Percentiles rank a stretch among this genome's conserved stretches.
Conservation (phyloP, 352 stramenopile species). For the Discostella stelligera region DNA sequence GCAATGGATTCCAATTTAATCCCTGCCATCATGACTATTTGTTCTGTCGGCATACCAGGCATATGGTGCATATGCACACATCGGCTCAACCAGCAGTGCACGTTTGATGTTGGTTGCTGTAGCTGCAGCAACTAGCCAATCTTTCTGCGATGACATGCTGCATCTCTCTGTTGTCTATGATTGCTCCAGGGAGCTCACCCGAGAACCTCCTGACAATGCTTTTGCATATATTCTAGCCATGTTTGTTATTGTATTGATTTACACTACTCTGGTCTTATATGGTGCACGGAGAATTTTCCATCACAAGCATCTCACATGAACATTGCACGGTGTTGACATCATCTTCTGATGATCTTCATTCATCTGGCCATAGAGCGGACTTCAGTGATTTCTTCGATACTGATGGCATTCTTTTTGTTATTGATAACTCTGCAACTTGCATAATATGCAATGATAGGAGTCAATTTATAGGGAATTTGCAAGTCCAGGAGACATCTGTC, state of each 20-base stretch:
- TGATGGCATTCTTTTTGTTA: too few species aligned
- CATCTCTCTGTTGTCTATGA: neutral
- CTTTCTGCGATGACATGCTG: neutral
- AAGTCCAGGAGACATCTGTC: neutral
- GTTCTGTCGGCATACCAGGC: too few species aligned
- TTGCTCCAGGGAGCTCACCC: neutral
- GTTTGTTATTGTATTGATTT: neutral
- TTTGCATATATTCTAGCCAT: neutral
- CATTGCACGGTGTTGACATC: neutral
- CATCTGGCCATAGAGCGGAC: neutral
- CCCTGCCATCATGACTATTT: too few species aligned
- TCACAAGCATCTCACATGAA: too few species aligned
- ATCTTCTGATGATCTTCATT: neutral
- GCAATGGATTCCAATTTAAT: neutral
- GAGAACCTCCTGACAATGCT: neutral
- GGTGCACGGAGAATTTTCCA: neutral
- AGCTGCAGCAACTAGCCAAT: too few species aligned
- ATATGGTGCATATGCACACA: slow-evolving; percentile 8
- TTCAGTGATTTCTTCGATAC: too few species aligned
- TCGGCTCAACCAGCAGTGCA: neutral
- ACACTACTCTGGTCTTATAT: neutral
- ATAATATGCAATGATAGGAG: too few species aligned
- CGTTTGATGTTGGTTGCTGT: neutral
- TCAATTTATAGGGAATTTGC: too few species aligned
- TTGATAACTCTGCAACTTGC: too few species aligned